A percentile compares a stretch with the other conserved stretches of the same genome.
phyloP scores from a whole-genome alignment of 2,329 filamentous ascomycete species.

The Colletotrichum aenigma region DNA sequence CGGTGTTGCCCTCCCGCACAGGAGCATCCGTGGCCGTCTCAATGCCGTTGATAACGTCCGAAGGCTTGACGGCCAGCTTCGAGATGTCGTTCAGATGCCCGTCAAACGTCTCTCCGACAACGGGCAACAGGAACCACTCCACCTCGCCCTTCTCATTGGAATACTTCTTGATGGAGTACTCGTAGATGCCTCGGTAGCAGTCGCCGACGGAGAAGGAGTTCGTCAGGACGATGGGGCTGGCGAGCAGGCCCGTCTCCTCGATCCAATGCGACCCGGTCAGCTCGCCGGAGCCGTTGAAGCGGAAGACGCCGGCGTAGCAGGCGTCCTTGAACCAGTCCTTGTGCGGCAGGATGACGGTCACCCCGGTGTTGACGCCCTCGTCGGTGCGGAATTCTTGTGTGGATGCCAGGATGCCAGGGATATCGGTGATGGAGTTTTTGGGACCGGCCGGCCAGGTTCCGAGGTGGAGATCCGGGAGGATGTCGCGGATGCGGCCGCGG shows the following conservation, averaged over 20 bases:
- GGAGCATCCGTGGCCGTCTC: constrained; percentile 50
- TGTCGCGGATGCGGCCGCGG: constrained; percentile 42
- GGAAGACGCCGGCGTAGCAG: constrained; percentile 57
- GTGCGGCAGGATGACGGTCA: constrained; percentile 54
- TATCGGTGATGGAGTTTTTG: constrained; percentile 56
- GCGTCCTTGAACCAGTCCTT: constrained; percentile 47
- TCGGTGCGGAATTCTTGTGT: constrained; percentile 46
- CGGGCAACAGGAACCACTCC: constrained; percentile 59
- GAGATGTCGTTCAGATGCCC: constrained; percentile 63
- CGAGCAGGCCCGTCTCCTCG: constrained; percentile 63
- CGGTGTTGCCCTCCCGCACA: constrained; percentile 66
- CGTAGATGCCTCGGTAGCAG: constrained; percentile 62
- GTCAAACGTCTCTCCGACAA: constrained; percentile 69
- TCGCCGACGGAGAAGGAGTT: constrained; percentile 62
- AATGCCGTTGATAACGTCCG: constrained; percentile 60
- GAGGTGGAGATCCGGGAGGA: constrained; percentile 47
- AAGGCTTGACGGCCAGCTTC: constrained; percentile 57
- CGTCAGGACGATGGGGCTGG: constrained; percentile 65
- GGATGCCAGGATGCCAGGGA: constrained; percentile 51
- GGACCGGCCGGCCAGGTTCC: constrained; percentile 47
- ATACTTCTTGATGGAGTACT: constrained; percentile 55
- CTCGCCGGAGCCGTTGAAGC: constrained; percentile 69
- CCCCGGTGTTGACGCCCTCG: constrained; percentile 49
- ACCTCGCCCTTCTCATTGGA: constrained; percentile 44
- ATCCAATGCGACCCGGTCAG: constrained; percentile 67